phyloP scores from a whole-genome alignment of 768 basidiomycete genomes.

The Kwoniella bestiolae region DNA sequence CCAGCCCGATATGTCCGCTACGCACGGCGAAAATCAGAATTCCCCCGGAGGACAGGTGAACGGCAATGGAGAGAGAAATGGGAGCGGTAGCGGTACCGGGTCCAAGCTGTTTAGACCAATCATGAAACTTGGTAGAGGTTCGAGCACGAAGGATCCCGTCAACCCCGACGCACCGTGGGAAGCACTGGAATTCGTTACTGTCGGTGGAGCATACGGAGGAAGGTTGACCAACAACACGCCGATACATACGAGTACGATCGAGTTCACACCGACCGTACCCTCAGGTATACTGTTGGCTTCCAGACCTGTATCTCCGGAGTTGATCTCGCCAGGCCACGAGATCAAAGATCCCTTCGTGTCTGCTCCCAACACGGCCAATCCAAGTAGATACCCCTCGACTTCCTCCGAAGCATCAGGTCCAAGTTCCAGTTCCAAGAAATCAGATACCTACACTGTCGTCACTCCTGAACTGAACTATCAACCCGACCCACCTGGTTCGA shows the following conservation, averaged over 20 bases:
- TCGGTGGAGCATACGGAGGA: constrained; percentile 19
- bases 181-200: constrained; percentile 45
- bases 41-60: no score
- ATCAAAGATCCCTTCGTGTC: constrained; percentile 14
- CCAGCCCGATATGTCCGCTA: constrained; percentile 8
- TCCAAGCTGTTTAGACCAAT: constrained; percentile 6
- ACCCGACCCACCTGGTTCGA: constrained; percentile 1
- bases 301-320: constrained; percentile 24
- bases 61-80: neutral
- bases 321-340: constrained; percentile 13
- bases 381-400: constrained; percentile 9
- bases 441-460: constrained; percentile 23
- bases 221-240: constrained; percentile 5
- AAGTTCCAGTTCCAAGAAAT: constrained; percentile 6
- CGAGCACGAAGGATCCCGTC: constrained; percentile 9
- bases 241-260: constrained; percentile 1
- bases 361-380: neutral
- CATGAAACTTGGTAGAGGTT: constrained; percentile 4
- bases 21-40: neutral
- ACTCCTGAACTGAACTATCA: constrained; percentile 22
- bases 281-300: constrained; percentile 17
- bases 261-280: constrained; percentile 12
- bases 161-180: constrained; percentile 49
- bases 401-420: constrained; percentile 13
- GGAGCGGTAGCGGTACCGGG: no score